A percentile compares a stretch with the other conserved stretches of the same genome.
Evolutionary conservation across 2,329 filamentous ascomycete species (phyloP).

Genomic region (Epicoccum nigrum): DNA sequence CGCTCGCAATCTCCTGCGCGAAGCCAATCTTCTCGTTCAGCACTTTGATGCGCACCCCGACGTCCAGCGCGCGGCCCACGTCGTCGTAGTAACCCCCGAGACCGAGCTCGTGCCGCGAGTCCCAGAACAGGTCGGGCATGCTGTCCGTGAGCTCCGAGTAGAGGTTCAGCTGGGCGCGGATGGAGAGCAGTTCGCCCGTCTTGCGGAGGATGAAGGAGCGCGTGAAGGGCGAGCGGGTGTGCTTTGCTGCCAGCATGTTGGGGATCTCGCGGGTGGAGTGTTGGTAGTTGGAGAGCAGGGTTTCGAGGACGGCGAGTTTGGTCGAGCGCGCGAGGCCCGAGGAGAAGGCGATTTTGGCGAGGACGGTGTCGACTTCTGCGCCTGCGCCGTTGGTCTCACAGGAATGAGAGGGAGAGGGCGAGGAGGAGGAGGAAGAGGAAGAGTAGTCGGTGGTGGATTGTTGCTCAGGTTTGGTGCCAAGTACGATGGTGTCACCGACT

Average conservation of each 20-base stretch:
- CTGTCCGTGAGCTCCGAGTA: conserved; percentile 97
- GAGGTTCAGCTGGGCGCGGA: conserved; percentile 91
- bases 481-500: conserved; percentile 83
- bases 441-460: conserved; percentile 16
- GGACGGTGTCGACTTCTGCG: conserved; percentile 64
- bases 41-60: conserved; percentile 86
- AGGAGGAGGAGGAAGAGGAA: conserved; percentile 48
- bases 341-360: conserved; percentile 96
- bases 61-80: conserved; percentile 87
- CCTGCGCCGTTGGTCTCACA: conserved; percentile 39
- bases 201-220: conserved; percentile 86
- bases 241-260: conserved; percentile 72
- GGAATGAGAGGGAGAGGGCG: conserved; percentile 42
- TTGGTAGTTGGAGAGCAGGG: conserved; percentile 81
- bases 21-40: conserved; percentile 99
- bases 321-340: conserved; percentile 91
- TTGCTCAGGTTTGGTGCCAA: conserved; percentile 71
- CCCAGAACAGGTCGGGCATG: conserved; percentile 96
- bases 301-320: conserved; percentile 91
- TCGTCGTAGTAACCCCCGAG: conserved; percentile 95
- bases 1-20: conserved; percentile 90
- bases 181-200: conserved; percentile 86
- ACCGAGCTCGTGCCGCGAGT: conserved; percentile 83
- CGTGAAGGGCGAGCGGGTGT: conserved; percentile 59
- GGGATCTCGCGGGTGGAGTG: conserved; percentile 84